Base-by-base conservation (phyloP, 2,329 filamentous ascomycete genomes). In the Fusarium luffae region DNA sequence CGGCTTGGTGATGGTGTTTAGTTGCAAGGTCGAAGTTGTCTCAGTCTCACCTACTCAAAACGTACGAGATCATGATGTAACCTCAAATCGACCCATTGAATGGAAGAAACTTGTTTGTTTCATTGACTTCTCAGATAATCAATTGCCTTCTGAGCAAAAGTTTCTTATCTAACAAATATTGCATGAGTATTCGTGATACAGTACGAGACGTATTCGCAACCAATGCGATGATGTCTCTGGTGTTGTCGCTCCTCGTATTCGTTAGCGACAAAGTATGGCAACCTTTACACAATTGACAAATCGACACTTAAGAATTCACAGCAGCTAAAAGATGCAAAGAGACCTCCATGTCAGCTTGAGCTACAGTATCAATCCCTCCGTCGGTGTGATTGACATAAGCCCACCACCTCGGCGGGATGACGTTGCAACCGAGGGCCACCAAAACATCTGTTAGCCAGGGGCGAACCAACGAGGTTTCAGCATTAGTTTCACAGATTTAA, bases 51-150 rank as follows among this genome's bases (percentile, higher is more conserved):
- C 25, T 14, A 25, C 16, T 30, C 4, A 7, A 25, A 43, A 42
- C 37, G 12, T 28, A 46, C 11, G 23, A 42, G 16, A 40, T 43
- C 54, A 60, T 70, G 63, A 70, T 70, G 68, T 54, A 55, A 68
- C 50, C 21, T 14, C n/a, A 30, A 68, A 44, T 41, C 46, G 30
- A 52, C 46, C 16, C 7, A 30, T 41, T 21, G 30, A 55, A 19
- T 42, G 54, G 18, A 4, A 40, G 40, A 40, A 54, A 52, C 25
- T 28, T 42, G 50, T 44, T 41, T 25, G n/a, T 14, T 25, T 28
- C 18, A 49, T 14, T 18, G 5, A 52, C 47, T 37, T 23, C 18
- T 3, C 32, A 34, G 5, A 7, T n/a, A 12, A 10, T 23, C 7
- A 21, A 21, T 21, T 21, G 1, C 19, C 13, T 12, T 21, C 12